phyloP scores from a whole-genome alignment of 352 stramenopile genomes.

The Phytophthora agathidicida region DNA sequence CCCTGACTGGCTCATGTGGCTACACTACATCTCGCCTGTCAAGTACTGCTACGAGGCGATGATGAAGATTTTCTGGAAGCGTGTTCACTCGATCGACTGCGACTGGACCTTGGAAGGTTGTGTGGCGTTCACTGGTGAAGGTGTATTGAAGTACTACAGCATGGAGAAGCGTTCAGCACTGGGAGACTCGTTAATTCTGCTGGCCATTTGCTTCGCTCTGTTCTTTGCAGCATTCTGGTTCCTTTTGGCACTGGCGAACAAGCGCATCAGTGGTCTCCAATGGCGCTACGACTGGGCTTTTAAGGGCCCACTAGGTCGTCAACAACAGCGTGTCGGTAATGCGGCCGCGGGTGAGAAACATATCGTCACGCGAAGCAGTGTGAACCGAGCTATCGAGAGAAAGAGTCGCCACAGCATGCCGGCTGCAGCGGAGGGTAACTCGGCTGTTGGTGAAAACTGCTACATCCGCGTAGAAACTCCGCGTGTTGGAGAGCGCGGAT shows the following conservation, averaged over 20 bases:
- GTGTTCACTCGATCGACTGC: conserved; percentile 43
- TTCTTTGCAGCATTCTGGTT: conserved; percentile 46
- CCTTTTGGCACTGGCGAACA: conserved; percentile 29
- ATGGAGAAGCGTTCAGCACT: conserved; percentile 44
- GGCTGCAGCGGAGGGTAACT: conserved; percentile 3
- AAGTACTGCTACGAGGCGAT: conserved; percentile 58
- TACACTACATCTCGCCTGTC: conserved; percentile 67
- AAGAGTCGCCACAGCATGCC: conserved; percentile 19
- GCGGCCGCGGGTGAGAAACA: conserved; percentile 11
- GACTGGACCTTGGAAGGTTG: conserved; percentile 35
- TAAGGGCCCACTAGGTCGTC: conserved; percentile 13
- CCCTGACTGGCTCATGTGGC: conserved; percentile 57
- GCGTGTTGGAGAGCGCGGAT: conserved; percentile 7
- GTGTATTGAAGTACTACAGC: conserved; percentile 56
- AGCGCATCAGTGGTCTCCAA: conserved; percentile 25
- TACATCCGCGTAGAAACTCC: conserved; percentile 49
- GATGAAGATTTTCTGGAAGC: conserved; percentile 60
- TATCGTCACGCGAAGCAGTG: conserved; percentile 1
- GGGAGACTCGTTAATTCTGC: conserved; percentile 40
- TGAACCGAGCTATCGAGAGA: neutral
- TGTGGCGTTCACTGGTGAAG: conserved; percentile 35
- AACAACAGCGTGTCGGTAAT: conserved; percentile 14
- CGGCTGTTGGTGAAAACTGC: conserved; percentile 19
- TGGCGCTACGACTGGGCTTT: conserved; percentile 43
- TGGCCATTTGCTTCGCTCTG: conserved; percentile 41